Conservation (phyloP, 225 moss, liverwort and hornwort genomes). For the Physcomitrellopsis africana region DNA sequence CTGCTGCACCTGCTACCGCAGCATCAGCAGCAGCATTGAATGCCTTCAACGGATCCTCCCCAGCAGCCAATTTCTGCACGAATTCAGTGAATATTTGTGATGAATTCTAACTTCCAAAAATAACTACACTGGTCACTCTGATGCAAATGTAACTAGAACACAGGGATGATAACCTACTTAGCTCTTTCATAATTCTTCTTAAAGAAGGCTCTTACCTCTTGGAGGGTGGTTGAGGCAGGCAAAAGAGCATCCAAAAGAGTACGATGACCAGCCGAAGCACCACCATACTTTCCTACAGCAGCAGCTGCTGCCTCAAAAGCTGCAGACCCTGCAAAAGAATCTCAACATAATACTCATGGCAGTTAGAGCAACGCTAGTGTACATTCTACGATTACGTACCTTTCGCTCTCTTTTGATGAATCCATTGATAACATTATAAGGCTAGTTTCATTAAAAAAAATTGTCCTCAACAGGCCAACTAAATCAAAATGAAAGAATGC, state of each 20-base stretch:
- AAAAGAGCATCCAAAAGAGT: conserved; percentile 72
- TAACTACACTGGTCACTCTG: background rate
- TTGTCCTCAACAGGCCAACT: background rate
- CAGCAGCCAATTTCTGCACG: conserved; percentile 62
- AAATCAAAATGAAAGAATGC: conserved; percentile 6
- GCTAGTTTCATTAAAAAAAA: background rate
- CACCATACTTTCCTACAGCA: conserved; percentile 70
- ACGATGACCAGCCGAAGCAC: conserved; percentile 66
- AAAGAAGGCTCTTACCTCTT: conserved; percentile 44
- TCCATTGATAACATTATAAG: background rate
- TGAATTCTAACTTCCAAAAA: conserved; percentile 4
- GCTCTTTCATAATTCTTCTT: background rate
- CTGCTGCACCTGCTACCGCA: conserved; percentile 61
- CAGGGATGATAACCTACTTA: background rate
- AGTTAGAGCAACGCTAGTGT: background rate
- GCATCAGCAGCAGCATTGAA: conserved; percentile 65
- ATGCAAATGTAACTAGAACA: background rate
- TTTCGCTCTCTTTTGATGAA: conserved; percentile 6
- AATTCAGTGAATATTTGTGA: conserved; percentile 1
- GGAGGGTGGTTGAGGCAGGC: conserved; percentile 59
- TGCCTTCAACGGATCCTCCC: conserved; percentile 53
- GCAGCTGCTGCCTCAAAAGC: conserved; percentile 65
- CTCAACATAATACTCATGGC: background rate
- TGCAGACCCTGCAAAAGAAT: conserved; percentile 51
- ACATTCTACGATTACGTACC: background rate